Evolutionary conservation across 2,329 filamentous ascomycete species (phyloP).

Genomic region (Apiospora sp.): DNA sequence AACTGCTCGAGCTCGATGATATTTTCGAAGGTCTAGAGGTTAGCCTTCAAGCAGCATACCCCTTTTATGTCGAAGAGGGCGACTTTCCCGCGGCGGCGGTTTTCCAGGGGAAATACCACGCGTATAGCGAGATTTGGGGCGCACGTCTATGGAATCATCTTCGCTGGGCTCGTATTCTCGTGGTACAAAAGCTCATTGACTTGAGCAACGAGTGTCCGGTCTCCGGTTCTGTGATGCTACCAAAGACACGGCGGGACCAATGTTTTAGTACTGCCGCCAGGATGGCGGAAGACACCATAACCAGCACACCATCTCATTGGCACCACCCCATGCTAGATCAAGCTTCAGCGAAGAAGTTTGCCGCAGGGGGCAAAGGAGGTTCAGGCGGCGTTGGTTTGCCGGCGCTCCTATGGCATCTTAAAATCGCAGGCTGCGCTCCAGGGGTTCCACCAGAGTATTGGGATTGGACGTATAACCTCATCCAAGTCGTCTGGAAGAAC

Average conservation of each 20-base stretch:
- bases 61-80: constrained; percentile 44
- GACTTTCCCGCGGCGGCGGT: constrained; percentile 50
- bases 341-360: constrained; percentile 45
- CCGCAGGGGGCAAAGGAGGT: constrained; percentile 49
- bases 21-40: constrained; percentile 51
- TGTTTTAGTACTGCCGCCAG: constrained; percentile 46
- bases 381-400: constrained; percentile 58
- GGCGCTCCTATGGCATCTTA: constrained; percentile 57
- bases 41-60: constrained; percentile 46
- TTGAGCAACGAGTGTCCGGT: constrained; percentile 48
- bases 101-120: constrained; percentile 62
- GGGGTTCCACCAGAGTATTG: constrained; percentile 52
- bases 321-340: constrained; percentile 55
- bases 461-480: constrained; percentile 53
- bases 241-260: constrained; percentile 40
- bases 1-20: constrained; percentile 50
- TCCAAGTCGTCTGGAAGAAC: constrained; percentile 58
- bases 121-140: constrained; percentile 61
- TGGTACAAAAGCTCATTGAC: constrained; percentile 58
- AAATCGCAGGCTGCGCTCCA: constrained; percentile 55
- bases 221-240: constrained; percentile 45
- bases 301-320: constrained; percentile 59
- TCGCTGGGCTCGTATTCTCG: constrained; percentile 64
- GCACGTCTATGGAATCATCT: constrained; percentile 67
- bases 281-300: constrained; percentile 53